Conservation (phyloP, 306 rosid species). For the Gillenia trifoliata region DNA sequence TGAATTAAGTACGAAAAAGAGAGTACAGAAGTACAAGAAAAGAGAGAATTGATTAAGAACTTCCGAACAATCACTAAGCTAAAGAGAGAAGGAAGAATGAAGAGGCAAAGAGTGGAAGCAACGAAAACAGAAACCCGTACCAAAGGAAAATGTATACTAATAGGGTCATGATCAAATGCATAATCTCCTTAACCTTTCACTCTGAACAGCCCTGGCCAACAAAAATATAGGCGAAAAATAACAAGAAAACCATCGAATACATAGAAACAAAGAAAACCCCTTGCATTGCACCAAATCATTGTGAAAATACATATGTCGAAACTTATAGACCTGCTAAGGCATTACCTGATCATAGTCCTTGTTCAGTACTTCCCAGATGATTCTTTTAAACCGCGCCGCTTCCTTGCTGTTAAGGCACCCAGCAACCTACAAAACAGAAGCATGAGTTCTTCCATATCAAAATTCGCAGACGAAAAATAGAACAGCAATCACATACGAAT, state of each 20-base stretch:
- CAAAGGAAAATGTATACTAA: not conserved
- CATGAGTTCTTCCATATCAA: not conserved
- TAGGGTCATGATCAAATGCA: not conserved
- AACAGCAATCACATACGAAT: not conserved
- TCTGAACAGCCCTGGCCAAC: not conserved
- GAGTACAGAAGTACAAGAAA: not conserved
- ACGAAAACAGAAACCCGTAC: not conserved
- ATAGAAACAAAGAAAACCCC: not conserved
- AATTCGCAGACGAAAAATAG: not conserved
- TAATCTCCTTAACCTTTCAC: not conserved
- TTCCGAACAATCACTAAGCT: not conserved
- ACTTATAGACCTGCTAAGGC: not conserved
- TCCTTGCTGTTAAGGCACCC: constrained; percentile 1
- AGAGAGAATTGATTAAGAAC: not conserved
- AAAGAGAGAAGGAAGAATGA: not conserved
- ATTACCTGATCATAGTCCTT: not conserved
- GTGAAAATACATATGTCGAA: not conserved
- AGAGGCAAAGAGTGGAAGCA: not conserved
- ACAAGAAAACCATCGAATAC: not conserved
- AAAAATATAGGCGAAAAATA: not conserved
- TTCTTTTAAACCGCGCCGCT: constrained; percentile 1
- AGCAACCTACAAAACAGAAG: not conserved
- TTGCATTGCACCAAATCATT: not conserved
- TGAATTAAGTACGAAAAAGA: not conserved
- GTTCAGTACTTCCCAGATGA: constrained; percentile 14